phyloP scores from a whole-genome alignment of 2,329 filamentous ascomycete species.

The Diaporthe sp. region DNA sequence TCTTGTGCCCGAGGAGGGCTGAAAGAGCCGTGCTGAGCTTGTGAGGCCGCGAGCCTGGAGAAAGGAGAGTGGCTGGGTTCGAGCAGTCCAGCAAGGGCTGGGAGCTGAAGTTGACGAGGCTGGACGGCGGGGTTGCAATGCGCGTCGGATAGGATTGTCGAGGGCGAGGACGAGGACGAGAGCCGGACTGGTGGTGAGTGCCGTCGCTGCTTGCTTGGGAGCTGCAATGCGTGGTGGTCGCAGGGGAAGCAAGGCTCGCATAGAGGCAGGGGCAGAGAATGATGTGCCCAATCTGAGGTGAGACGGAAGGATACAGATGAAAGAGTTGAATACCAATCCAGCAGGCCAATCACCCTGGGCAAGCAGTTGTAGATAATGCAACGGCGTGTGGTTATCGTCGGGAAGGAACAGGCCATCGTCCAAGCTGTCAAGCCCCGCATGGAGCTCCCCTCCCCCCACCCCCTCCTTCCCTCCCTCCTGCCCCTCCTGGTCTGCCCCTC shows the following conservation, averaged over 20 bases:
- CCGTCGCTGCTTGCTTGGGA: neutral
- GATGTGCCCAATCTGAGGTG: neutral
- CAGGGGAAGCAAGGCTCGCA: conserved; percentile 16
- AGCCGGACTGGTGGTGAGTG: neutral
- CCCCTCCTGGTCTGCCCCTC: too few relatives aligned
- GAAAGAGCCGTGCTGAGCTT: neutral
- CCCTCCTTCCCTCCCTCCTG: too few relatives aligned
- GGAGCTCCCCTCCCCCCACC: conserved; percentile 12
- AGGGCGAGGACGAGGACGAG: neutral
- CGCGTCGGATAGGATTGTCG: neutral
- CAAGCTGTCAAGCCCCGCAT: conserved; percentile 11
- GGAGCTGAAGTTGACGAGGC: neutral
- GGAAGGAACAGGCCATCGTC: conserved; percentile 3
- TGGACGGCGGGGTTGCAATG: neutral
- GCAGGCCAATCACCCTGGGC: neutral
- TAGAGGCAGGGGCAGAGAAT: neutral
- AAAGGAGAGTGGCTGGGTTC: neutral
- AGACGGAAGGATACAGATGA: neutral
- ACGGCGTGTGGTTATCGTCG: conserved; percentile 20
- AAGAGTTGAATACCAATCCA: neutral
- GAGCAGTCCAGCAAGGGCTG: neutral
- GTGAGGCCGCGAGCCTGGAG: neutral
- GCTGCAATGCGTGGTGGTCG: neutral
- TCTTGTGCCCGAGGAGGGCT: neutral
- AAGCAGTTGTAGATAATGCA: neutral